These are phyloP conservation scores for Russula virescens DNA, from an alignment of 768 basidiomycete species.

Conservation along the genomic window DNA sequence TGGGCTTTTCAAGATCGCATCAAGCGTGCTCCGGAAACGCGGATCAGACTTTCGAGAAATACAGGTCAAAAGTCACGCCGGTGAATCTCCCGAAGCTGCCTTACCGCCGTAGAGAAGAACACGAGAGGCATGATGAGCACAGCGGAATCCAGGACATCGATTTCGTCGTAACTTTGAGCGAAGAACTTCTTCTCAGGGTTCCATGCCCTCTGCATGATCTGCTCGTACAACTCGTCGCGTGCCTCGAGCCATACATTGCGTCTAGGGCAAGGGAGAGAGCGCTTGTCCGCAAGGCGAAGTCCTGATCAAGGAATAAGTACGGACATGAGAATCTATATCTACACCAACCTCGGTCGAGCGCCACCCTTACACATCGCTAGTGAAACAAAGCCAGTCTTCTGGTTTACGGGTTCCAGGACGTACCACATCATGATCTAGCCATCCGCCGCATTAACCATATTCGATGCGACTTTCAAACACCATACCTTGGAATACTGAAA, in stretches of 20 bases:
- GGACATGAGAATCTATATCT: neutral
- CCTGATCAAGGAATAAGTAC: slow-evolving; percentile 35
- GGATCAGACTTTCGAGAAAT: slow-evolving; percentile 61
- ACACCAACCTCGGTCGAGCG: slow-evolving; percentile 74
- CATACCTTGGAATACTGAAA: slow-evolving; percentile 72
- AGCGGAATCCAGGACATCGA: slow-evolving; percentile 74
- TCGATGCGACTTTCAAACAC: neutral
- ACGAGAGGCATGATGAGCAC: slow-evolving; percentile 90
- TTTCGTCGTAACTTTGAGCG: slow-evolving; percentile 88
- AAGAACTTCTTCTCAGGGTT: slow-evolving; percentile 64
- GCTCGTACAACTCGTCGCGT: slow-evolving; percentile 85
- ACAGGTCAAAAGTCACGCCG: neutral
- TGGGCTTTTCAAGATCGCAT: slow-evolving; percentile 75
- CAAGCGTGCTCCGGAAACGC: slow-evolving; percentile 80
- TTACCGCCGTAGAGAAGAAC: slow-evolving; percentile 80
- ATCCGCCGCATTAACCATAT: neutral
- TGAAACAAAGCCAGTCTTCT: neutral
- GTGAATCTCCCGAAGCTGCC: slow-evolving; percentile 27
- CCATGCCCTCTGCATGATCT: slow-evolving; percentile 88
- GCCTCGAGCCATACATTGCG: slow-evolving; percentile 65
- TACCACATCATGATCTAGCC: slow-evolving; percentile 85
- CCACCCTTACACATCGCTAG: slow-evolving; percentile 56
- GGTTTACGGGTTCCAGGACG: slow-evolving; percentile 25
- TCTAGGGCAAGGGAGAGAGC: slow-evolving; percentile 81
- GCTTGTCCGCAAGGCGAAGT: slow-evolving; percentile 89